Evolutionary conservation across 441 rosid genomes (phyloP), one percentile per base, ranked within the genome.

Genomic region (Biscutella laevigata): DNA sequence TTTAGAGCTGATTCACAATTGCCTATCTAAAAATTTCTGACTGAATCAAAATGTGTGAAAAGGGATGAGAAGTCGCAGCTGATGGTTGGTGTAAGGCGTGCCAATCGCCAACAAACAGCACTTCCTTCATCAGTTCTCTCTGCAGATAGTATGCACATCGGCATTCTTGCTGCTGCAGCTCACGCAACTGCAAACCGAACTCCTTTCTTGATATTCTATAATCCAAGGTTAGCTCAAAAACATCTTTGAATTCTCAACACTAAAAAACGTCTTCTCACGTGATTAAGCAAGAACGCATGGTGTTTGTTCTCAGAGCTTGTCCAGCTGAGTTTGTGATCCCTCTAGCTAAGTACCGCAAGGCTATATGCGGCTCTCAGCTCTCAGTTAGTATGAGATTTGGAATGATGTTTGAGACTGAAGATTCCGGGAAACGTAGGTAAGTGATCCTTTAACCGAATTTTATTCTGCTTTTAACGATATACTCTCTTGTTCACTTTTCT

Each of bases 391-490:
- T 91, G 98, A 78, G 98, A 67, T 88, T 91, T 52, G 98, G 98
- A 30, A 91, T 88, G 98, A 88, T 91, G 98, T 91, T 88, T 70
- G 98, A 91, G 69, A 91, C 96, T 1, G 96, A 91, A 46, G 98
- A 91, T 62, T 85, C 96, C 0, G 86, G 87, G 33, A 91, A 88
- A 57, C 86, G 95, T 38, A 78, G 95, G 97, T 84, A 63, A 65
- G 45, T 39, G n/a, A 20, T 58, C 28, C 1, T 0, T 6, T 15
- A 17, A 6, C 47, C 12, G 21, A 19, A 6, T 26, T 13, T 32
- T 34, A n/a, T 6, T 57, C 4, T 29, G 24, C 10, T 16, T 28
- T 4, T 22, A 25, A 8, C 2, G 0, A 15, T 17, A 28, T 24
- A 10, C n/a, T 19, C 28, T 17, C 52, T 59, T 36, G 45, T 19